A percentile compares a stretch with the other conserved stretches of the same genome.
Conservation (phyloP, 2,329 filamentous ascomycete genomes). For the Botrytis medusae region DNA sequence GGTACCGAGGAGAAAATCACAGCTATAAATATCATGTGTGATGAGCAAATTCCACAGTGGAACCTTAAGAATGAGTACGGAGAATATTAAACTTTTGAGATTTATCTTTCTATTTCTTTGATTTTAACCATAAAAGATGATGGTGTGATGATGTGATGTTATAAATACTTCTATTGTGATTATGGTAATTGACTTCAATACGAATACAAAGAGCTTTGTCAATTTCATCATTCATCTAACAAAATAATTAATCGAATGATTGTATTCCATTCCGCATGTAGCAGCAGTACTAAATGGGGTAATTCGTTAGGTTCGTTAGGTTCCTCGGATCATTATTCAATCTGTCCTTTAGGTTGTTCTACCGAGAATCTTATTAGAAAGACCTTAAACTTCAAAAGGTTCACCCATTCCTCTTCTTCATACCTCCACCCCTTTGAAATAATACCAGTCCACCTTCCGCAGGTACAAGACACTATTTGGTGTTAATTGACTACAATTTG, state of each 20-base stretch:
- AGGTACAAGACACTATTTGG: background rate
- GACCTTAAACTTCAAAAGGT: conserved; percentile 12
- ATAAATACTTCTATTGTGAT: background rate
- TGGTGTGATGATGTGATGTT: background rate
- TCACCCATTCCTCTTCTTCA: conserved; percentile 17
- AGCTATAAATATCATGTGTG: background rate
- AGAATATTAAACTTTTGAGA: conserved; percentile 1
- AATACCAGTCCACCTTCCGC: background rate
- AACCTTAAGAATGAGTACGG: background rate
- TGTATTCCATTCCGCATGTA: background rate
- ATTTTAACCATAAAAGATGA: background rate
- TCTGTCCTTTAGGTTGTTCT: conserved; percentile 15
- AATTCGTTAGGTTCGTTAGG: conserved; percentile 1
- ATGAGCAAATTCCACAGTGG: background rate
- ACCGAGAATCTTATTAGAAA: conserved; percentile 14
- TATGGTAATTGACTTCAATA: background rate
- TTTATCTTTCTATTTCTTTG: background rate
- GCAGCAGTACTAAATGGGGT: conserved; percentile 10
- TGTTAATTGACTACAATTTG: background rate
- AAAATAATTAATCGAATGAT: background rate
- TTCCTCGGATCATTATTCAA: conserved; percentile 8
- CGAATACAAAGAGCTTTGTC: background rate
- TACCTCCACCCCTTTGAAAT: conserved; percentile 3
- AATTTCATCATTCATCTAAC: background rate
- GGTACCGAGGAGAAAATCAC: background rate